Evolutionary conservation across 164 flowering plant genomes (phyloP), one percentile per base, ranked within the genome.

Genomic region (Litsea cubeba): DNA sequence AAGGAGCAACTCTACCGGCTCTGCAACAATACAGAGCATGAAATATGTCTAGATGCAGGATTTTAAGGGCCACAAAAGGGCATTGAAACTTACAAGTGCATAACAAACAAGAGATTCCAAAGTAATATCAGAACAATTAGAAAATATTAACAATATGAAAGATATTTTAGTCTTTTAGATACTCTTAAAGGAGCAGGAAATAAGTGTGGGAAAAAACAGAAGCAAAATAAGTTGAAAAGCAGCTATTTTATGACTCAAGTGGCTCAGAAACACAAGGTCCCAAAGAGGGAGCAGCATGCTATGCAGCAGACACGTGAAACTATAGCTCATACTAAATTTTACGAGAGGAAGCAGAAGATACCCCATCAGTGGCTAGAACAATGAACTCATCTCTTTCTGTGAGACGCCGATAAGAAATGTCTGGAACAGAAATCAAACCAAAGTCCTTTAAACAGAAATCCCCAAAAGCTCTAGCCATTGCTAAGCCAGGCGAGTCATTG

Each of bases 381-480:
- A 89, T 72, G 70, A 89, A 89, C 66, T 89, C 86, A 71, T 89
- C 93, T 74, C 78, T 84, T 65, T 82, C 86, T 8, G 86, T 84
- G 50, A 89, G 80, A 24, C 65, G 83, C 25, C 79, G 88, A 79
- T 88, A 87, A 46, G 78, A 88, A 32, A 89, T 71, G 79, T 86
- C 93, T 62, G 93, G 93, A 23, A 87, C 87, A 70, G 93, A 86
- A 71, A 88, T 89, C 66, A 89, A 80, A 74, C 93, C 93, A 77
- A 84, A 89, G 81, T 89, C 93, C 77, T 89, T 89, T 50, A 89
- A 82, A 66, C 93, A 89, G 76, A 89, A 89, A 74, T 89, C 93
- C 57, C 93, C 93, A 82, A 89, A 89, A 62, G 93, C 93, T 80
- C 93, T 84, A 72, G 92, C 90, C 92, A 88, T 88, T 63, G 92